A percentile compares a stretch with the other conserved stretches of the same genome.
These are phyloP conservation scores for Aquilaria yunnanensis DNA, from an alignment of 345 rosid species.

Conservation along the genomic window DNA sequence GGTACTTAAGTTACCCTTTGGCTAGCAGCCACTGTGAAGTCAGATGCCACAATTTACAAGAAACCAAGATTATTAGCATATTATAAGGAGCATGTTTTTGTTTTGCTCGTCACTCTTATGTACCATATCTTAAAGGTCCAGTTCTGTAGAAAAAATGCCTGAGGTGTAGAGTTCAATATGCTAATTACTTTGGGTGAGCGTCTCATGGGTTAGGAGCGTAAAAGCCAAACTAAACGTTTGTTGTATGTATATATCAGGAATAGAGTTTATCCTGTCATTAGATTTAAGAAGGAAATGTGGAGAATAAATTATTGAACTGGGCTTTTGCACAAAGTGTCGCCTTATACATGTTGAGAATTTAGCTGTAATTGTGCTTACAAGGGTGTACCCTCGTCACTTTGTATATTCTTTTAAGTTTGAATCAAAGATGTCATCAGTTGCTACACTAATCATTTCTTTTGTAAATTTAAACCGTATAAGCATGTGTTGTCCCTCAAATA, in stretches of 20 bases:
- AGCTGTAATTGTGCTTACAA: too few relatives aligned
- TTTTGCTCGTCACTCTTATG: slow-evolving; percentile 19
- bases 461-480: too few relatives aligned
- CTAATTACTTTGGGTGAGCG: slow-evolving; percentile 13
- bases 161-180: slow-evolving; percentile 24
- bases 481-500: too few relatives aligned
- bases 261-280: slow-evolving; percentile 19
- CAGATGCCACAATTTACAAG: background rate
- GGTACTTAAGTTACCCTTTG: background rate
- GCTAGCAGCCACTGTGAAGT: slow-evolving; percentile 3
- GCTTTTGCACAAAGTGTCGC: slow-evolving; percentile 11
- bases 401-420: too few relatives aligned
- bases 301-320: slow-evolving; percentile 6
- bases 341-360: background rate
- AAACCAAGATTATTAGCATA: background rate
- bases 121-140: slow-evolving; percentile 17
- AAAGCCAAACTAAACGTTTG: slow-evolving; percentile 12
- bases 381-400: too few relatives aligned
- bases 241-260: slow-evolving; percentile 29
- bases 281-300: slow-evolving; percentile 2
- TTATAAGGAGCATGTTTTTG: slow-evolving; percentile 7
- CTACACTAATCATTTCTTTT: too few relatives aligned
- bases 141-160: slow-evolving; percentile 28
- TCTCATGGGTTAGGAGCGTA: slow-evolving; percentile 5
- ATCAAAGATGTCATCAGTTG: too few relatives aligned